A percentile compares a stretch with the other conserved stretches of the same genome.
These are phyloP conservation scores for Pseudocercospora eumusae DNA, from an alignment of 2,329 filamentous ascomycete species.

Conservation along the genomic window DNA sequence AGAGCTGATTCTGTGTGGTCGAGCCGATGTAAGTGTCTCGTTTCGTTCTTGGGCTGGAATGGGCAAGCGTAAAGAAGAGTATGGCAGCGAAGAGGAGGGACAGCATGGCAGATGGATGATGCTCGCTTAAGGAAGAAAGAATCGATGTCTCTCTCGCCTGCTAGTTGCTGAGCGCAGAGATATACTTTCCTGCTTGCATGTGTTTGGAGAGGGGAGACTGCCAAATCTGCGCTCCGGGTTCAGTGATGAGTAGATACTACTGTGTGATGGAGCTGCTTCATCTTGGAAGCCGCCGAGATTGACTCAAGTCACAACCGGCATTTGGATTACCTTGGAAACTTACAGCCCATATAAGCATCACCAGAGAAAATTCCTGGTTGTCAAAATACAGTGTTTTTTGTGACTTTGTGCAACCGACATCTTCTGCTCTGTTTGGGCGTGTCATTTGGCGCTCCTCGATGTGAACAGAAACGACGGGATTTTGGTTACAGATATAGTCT, in stretches of 20 bases:
- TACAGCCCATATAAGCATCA: too few relatives aligned
- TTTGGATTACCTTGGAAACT: too few relatives aligned
- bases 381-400: background rate
- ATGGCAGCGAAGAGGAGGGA: background rate
- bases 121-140: background rate
- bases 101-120: background rate
- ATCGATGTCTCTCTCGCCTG: background rate
- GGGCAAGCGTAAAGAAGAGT: background rate
- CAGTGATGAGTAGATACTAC: background rate
- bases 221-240: background rate
- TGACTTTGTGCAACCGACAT: background rate
- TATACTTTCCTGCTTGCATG: background rate
- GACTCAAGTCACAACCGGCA: background rate
- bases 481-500: background rate
- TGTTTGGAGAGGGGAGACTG: background rate
- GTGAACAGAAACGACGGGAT: background rate
- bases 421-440: background rate
- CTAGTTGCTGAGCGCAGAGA: background rate
- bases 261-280: background rate
- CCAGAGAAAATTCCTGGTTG: too few relatives aligned
- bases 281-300: background rate
- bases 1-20: conserved; percentile 19
- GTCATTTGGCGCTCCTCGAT: background rate
- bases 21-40: conserved; percentile 1
- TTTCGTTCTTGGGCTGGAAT: background rate